Conservation (phyloP, 495 filamentous ascomycete species). For the Penicillium bialowiezense region DNA sequence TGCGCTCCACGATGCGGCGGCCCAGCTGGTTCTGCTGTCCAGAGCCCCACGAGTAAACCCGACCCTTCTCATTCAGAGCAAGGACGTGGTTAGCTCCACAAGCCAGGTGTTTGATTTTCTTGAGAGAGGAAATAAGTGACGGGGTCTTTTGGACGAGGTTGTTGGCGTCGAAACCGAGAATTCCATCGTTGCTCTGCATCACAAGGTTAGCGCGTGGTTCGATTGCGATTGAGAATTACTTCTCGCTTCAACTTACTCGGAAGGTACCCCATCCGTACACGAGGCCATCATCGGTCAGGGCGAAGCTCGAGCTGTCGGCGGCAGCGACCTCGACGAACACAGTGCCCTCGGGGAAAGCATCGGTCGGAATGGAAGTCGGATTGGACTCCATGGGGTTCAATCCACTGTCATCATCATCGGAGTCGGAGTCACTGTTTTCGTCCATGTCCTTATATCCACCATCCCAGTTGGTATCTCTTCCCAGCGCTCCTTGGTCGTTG, state of each 20-base stretch:
- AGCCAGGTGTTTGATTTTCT: conserved; percentile 53
- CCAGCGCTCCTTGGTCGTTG: conserved; percentile 65
- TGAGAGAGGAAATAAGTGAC: conserved; percentile 47
- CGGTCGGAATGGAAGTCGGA: conserved; percentile 53
- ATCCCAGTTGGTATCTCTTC: conserved; percentile 59
- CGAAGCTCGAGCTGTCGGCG: conserved; percentile 64
- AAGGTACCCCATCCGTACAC: conserved; percentile 77
- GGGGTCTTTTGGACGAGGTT: conserved; percentile 47
- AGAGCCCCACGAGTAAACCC: conserved; percentile 61
- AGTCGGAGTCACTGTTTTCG: conserved; percentile 48
- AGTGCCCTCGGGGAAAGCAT: conserved; percentile 52
- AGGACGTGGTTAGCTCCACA: conserved; percentile 63
- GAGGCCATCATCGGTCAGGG: conserved; percentile 60
- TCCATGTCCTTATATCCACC: conserved; percentile 64
- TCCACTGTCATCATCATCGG: conserved; percentile 53
- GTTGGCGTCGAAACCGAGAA: conserved; percentile 50
- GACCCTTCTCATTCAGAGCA: conserved; percentile 54
- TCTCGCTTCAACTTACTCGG: conserved; percentile 41
- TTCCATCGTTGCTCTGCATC: conserved; percentile 53
- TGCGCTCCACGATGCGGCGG: conserved; percentile 57
- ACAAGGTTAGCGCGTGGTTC: conserved; percentile 13
- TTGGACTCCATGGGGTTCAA: conserved; percentile 61
- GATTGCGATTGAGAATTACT: background rate
- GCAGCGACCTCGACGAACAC: conserved; percentile 58
- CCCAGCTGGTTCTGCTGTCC: conserved; percentile 65